Evolutionary conservation across 768 basidiomycete genomes (phyloP), one percentile per base, ranked within the genome.

Genomic region (Dendrothele bispora): DNA sequence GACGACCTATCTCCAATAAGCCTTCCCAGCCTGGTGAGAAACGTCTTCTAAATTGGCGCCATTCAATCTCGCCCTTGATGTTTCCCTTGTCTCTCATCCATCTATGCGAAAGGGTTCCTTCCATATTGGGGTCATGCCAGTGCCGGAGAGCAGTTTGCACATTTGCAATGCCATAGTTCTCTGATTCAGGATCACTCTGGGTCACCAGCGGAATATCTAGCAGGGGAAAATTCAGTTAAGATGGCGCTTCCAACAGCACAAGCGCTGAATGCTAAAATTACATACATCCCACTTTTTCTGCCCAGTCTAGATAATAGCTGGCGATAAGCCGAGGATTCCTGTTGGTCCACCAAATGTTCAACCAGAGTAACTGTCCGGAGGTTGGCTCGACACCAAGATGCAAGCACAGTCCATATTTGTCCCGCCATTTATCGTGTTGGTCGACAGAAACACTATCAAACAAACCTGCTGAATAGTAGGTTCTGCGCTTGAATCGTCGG

Each of bases 21-120:
- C 57, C 48, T 39, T 78, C 70, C 46, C 72, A 74, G 0, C 71
- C 70, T 0, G 65, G 70, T 0, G 65, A 56, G 37, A 67, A 77
- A 0, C 55, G 50, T 0, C 57, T 47, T 0, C 61, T 60, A 0
- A 73, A 42, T 7, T 63, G 56, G 0, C 68, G 68, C 73, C 74
- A 77, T 0, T 50, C 50, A 5, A 69, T 68, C 41, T 77, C 69
- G 0, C 68, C 64, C 52, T 64, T 67, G 10, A 74, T 58, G 51
- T 77, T 75, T 3, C 60, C 61, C 24, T 7, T 63, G 2, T 46
- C 38, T 0, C 50, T 51, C 60, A 63, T 69, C 57, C 66, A 74
- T 0, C 59, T 49, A 46, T 77, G 71, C 36, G 74, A 73, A 0
- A 72, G 45, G 2, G 64, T 69, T 0, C 58, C 67, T 0, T 6